Conservation (phyloP, 495 filamentous ascomycete genomes). For the Hypomontagnella monticulosa region DNA sequence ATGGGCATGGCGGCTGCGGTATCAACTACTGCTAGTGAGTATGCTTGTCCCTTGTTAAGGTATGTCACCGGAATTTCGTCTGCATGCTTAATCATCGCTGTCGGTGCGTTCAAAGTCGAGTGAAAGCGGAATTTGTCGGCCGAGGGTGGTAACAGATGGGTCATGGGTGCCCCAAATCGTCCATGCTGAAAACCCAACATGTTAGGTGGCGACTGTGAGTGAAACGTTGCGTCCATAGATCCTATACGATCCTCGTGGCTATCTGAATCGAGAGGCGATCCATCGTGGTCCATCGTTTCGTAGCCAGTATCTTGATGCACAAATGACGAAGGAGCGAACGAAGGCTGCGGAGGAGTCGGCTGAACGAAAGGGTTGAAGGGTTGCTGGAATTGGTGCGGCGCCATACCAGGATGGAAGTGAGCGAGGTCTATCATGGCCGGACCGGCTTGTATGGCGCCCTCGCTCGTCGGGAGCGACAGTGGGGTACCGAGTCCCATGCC, state of each 20-base stretch:
- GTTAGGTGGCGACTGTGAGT: conserved; percentile 55
- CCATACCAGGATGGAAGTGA: conserved; percentile 64
- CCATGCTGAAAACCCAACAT: conserved; percentile 54
- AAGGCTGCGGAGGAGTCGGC: conserved; percentile 60
- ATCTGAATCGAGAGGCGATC: conserved; percentile 66
- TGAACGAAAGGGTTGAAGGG: conserved; percentile 75
- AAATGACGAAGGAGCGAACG: conserved; percentile 84
- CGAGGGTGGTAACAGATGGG: conserved; percentile 52
- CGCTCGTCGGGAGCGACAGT: conserved; percentile 77
- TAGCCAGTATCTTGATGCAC: conserved; percentile 79
- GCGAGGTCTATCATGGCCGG: conserved; percentile 65
- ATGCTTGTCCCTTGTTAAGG: conserved; percentile 96
- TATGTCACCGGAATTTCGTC: conserved; percentile 95
- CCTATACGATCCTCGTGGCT: conserved; percentile 57
- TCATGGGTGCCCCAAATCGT: conserved; percentile 55
- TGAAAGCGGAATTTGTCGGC: conserved; percentile 86
- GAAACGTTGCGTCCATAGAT: conserved; percentile 61
- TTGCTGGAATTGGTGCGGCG: conserved; percentile 75
- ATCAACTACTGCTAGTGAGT: conserved; percentile 82
- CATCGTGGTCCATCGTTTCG: conserved; percentile 78
- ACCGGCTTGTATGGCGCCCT: conserved; percentile 64
- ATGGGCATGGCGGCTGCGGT: conserved; percentile 58
- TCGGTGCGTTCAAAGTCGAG: conserved; percentile 89
- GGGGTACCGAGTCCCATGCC: conserved; percentile 80
- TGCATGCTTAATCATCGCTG: conserved; percentile 90